Conservation (phyloP, 2,329 filamentous ascomycete genomes). For the Bipolaris zeicola region DNA sequence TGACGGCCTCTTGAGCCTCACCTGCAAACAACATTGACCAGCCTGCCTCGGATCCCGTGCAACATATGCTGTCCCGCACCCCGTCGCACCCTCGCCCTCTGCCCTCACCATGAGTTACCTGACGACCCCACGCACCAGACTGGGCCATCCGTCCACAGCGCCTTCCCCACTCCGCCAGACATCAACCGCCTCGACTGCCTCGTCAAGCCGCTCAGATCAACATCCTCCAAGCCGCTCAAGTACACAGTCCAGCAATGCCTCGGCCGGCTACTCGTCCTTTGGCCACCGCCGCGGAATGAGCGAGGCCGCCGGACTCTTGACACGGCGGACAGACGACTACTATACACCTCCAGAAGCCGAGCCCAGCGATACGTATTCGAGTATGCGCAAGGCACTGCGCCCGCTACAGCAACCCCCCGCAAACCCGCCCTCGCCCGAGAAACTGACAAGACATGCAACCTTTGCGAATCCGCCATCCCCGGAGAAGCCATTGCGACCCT, state of each 20-base stretch:
- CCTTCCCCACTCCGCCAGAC: conserved; percentile 63
- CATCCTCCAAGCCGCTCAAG: conserved; percentile 67
- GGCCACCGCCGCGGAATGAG: conserved; percentile 77
- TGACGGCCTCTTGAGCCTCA: conserved; percentile 33
- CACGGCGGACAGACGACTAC: conserved; percentile 57
- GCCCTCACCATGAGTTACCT: conserved; percentile 46
- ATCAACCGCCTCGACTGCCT: conserved; percentile 73
- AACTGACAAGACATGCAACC: background rate
- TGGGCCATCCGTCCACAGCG: conserved; percentile 48
- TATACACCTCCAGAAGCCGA: conserved; percentile 50
- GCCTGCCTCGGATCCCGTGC: conserved; percentile 20
- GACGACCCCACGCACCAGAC: conserved; percentile 47
- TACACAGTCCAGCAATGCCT: conserved; percentile 74
- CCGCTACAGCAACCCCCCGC: conserved; percentile 50
- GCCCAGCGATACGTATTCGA: conserved; percentile 71
- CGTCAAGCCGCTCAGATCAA: conserved; percentile 67
- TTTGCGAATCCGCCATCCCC: conserved; percentile 28
- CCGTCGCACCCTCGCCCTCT: conserved; percentile 16
- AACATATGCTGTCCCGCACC: conserved; percentile 36
- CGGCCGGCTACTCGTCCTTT: conserved; percentile 56
- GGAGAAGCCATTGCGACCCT: conserved; percentile 7
- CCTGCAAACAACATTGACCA: conserved; percentile 13
- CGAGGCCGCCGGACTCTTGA: conserved; percentile 66
- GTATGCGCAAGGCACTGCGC: conserved; percentile 75
- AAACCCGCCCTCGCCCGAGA: conserved; percentile 24